Evolutionary conservation across 768 basidiomycete genomes (phyloP).

Genomic region (Boletus edulis): DNA sequence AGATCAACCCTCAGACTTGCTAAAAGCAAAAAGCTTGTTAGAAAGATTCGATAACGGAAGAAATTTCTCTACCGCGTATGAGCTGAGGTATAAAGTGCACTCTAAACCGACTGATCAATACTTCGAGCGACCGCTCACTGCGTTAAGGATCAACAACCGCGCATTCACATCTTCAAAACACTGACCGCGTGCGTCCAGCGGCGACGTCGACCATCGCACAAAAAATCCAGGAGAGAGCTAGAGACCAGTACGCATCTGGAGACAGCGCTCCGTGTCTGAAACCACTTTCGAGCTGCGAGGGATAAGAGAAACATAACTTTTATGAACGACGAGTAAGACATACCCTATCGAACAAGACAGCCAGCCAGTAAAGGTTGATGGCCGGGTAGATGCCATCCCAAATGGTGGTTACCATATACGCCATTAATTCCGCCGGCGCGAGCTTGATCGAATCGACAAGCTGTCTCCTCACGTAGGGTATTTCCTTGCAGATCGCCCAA

Average conservation of each 20-base stretch:
- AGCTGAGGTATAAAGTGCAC: conserved; percentile 39
- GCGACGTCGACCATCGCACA: conserved; percentile 23
- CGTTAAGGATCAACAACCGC: not conserved
- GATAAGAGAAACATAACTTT: not conserved
- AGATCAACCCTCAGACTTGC: conserved; percentile 26
- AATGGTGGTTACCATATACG: conserved; percentile 27
- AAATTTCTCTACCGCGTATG: conserved; percentile 30
- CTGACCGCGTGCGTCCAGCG: conserved; percentile 22
- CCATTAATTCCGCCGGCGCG: conserved; percentile 16
- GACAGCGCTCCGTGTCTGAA: not conserved
- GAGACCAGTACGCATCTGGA: conserved; percentile 8
- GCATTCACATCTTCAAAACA: not conserved
- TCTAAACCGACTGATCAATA: conserved; percentile 32
- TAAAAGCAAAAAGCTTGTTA: conserved; percentile 9
- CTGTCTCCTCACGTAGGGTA: conserved; percentile 2
- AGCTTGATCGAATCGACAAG: conserved; percentile 19
- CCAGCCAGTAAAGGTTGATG: conserved; percentile 35
- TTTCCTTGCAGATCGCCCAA: not conserved
- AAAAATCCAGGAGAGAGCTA: conserved; percentile 30
- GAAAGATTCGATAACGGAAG: not conserved
- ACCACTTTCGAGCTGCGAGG: conserved; percentile 12
- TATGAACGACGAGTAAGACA: not conserved
- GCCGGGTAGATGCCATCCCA: conserved; percentile 35
- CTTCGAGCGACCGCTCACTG: conserved; percentile 20
- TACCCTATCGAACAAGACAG: conserved; percentile 29